These are phyloP conservation scores for Sapria himalayana DNA, from an alignment of 345 rosid genomes.

Conservation along the genomic window DNA sequence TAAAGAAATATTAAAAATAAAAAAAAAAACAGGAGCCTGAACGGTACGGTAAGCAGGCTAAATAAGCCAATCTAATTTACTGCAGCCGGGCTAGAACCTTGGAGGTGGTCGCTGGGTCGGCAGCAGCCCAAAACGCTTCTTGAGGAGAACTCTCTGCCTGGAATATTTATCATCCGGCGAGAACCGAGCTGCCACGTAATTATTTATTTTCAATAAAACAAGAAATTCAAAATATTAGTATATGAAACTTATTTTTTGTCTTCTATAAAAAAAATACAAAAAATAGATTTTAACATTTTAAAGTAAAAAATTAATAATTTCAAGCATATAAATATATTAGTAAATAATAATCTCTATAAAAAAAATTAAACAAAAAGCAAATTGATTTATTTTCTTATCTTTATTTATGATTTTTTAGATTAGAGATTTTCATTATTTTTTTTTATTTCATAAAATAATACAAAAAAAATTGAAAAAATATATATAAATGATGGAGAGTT, in stretches of 20 bases:
- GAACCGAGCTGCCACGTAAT: conserved; percentile 84
- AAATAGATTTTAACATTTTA: no score
- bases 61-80: not conserved
- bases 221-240: not conserved
- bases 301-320: not conserved
- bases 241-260: not conserved
- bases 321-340: not conserved
- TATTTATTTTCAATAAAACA: not conserved
- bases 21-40: no score
- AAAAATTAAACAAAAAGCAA: not conserved
- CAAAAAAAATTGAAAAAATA: no score
- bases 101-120: conserved; percentile 51
- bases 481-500: no score
- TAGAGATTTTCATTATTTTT: no score
- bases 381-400: no score
- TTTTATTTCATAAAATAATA: no score
- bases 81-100: no score
- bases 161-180: conserved; percentile 80
- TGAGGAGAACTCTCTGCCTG: conserved; percentile 49
- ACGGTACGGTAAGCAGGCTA: no score
- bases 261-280: not conserved
- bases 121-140: conserved; percentile 66
- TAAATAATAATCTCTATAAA: not conserved
- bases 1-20: no score
- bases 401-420: no score